These are phyloP conservation scores for Forsythia suspensa DNA, from an alignment of 257 asterid species.

Conservation along the genomic window DNA sequence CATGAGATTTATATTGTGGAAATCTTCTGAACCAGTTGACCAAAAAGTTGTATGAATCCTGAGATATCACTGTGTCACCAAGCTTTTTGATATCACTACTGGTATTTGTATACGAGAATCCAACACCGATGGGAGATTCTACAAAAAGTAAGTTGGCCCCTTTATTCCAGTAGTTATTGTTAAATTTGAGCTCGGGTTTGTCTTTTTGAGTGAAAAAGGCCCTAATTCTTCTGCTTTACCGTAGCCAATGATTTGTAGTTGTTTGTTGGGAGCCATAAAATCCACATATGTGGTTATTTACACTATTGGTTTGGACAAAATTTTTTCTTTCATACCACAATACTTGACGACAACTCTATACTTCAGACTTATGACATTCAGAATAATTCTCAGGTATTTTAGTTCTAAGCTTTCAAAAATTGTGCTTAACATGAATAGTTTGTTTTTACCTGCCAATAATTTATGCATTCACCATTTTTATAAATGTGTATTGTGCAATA, in stretches of 20 bases:
- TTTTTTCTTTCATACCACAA: too few relatives aligned
- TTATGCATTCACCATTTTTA: too few relatives aligned
- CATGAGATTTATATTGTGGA: conserved; percentile 77
- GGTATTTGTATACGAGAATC: conserved; percentile 89
- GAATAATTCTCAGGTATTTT: too few relatives aligned
- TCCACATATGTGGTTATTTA: too few relatives aligned
- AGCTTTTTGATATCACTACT: conserved; percentile 53
- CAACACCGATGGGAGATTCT: conserved; percentile 93
- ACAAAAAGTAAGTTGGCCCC: conserved; percentile 86
- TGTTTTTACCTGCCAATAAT: too few relatives aligned
- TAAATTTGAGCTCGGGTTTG: conserved; percentile 66
- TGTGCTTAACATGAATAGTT: too few relatives aligned
- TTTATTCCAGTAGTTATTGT: conserved; percentile 72
- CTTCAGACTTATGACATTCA: too few relatives aligned
- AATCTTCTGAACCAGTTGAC: conserved; percentile 79
- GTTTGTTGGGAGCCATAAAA: too few relatives aligned
- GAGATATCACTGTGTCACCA: conserved; percentile 75
- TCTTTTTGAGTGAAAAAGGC: conserved; percentile 72
- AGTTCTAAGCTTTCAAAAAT: too few relatives aligned
- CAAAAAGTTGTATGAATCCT: conserved; percentile 70
- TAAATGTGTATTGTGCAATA: too few relatives aligned
- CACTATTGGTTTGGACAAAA: too few relatives aligned
- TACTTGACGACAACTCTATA: too few relatives aligned
- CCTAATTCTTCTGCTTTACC: conserved; percentile 89
- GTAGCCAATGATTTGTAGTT: conserved; percentile 66